Percentiles rank a stretch among this genome's conserved stretches.
phyloP scores from a whole-genome alignment of 164 flowering plant genomes.

The Santalum album region DNA sequence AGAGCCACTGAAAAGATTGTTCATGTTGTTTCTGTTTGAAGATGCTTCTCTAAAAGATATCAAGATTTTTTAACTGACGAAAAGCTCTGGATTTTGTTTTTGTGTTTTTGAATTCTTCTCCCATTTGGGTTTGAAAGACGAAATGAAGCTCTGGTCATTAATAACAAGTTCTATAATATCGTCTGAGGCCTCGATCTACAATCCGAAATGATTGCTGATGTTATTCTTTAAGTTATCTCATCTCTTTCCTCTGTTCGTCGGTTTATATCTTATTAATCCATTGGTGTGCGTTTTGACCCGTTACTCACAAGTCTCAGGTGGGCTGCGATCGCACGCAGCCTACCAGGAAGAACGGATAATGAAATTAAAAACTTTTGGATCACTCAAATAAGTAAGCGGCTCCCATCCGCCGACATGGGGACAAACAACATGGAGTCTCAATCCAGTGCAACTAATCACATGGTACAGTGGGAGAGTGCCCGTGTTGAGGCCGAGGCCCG shows the following conservation, averaged over 20 bases:
- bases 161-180: too few relatives aligned
- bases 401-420: neutral
- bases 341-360: conserved; percentile 48
- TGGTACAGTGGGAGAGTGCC: conserved; percentile 35
- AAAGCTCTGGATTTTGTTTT: too few relatives aligned
- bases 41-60: too few relatives aligned
- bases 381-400: conserved; percentile 35
- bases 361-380: conserved; percentile 50
- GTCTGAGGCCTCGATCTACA: too few relatives aligned
- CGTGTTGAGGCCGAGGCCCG: conserved; percentile 35
- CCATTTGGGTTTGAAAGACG: too few relatives aligned
- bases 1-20: too few relatives aligned
- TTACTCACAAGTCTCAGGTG: conserved; percentile 19
- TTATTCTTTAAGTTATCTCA: too few relatives aligned
- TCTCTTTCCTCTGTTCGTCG: neutral
- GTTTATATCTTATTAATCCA: neutral
- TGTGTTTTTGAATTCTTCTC: too few relatives aligned
- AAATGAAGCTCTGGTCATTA: too few relatives aligned
- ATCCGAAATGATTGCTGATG: too few relatives aligned
- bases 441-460: conserved; percentile 21
- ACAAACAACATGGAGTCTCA: conserved; percentile 9
- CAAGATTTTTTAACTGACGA: too few relatives aligned
- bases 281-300: neutral
- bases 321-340: conserved; percentile 33
- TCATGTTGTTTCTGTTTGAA: too few relatives aligned